Evolutionary conservation across 306 rosid species (phyloP).

Genomic region (Abrus precatorius): DNA sequence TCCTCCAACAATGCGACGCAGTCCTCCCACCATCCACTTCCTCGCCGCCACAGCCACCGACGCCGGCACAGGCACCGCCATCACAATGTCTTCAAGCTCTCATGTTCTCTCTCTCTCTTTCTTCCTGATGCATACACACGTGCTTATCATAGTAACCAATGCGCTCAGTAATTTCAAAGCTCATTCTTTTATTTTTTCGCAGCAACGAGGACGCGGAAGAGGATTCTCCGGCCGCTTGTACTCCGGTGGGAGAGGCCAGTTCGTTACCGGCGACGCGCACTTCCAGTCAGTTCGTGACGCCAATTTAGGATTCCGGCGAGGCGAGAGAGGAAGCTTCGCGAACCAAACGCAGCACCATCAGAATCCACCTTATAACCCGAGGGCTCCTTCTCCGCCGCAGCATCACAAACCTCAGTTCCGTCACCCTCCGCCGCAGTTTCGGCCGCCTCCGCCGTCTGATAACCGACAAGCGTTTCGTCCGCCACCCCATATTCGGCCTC

Average conservation of each 20-base stretch:
- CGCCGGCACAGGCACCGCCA: constrained; percentile 47
- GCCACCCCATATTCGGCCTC: constrained; percentile 35
- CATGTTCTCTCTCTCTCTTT: constrained; percentile 50
- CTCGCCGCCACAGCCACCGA: constrained; percentile 55
- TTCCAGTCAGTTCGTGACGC: constrained; percentile 66
- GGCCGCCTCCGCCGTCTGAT: constrained; percentile 8
- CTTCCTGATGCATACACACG: neutral
- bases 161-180: neutral
- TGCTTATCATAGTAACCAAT: neutral
- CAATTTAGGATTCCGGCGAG: constrained; percentile 66
- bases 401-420: constrained; percentile 46
- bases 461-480: neutral
- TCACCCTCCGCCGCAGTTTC: constrained; percentile 27
- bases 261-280: constrained; percentile 68
- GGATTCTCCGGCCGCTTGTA: constrained; percentile 62
- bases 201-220: constrained; percentile 75
- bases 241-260: constrained; percentile 53
- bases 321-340: constrained; percentile 54
- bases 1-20: constrained; percentile 64
- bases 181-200: constrained; percentile 20
- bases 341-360: constrained; percentile 46
- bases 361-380: constrained; percentile 37
- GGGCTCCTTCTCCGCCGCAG: constrained; percentile 38
- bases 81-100: constrained; percentile 63
- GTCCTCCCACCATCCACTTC: constrained; percentile 54